Conservation (phyloP, 306 rosid genomes). For the Citrullus mucosospermus region DNA sequence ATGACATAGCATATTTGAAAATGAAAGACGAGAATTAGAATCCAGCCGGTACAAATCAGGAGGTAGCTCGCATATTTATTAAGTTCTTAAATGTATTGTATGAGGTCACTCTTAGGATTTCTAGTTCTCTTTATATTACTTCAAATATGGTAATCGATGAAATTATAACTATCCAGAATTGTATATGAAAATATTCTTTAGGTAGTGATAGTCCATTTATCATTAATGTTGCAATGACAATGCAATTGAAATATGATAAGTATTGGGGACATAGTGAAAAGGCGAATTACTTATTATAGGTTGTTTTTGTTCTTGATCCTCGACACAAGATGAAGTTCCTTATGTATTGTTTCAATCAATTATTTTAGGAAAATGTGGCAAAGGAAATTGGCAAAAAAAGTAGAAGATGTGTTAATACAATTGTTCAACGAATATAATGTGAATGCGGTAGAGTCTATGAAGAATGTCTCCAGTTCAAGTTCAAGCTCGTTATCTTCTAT, state of each 20-base stretch:
- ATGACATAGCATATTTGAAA: neutral
- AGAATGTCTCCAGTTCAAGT: neutral
- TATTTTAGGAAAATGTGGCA: neutral
- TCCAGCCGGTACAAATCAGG: neutral
- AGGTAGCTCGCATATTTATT: neutral
- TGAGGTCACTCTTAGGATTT: neutral
- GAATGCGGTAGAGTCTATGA: no score
- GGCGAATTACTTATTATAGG: no score
- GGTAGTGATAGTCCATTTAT: no score
- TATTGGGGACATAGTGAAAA: neutral
- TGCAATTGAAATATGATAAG: neutral
- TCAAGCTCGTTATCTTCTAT: no score
- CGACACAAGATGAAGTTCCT: neutral
- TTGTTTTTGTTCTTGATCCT: neutral
- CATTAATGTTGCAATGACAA: neutral
- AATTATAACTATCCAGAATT: no score
- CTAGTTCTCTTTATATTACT: no score
- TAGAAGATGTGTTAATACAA: no score
- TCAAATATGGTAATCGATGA: no score
- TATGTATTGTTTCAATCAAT: neutral
- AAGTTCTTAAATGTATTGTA: neutral
- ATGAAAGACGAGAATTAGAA: neutral
- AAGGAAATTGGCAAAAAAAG: neutral
- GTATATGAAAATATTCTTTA: no score
- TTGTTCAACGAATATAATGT: no score